These are phyloP conservation scores for Pleomassaria siparia DNA, from an alignment of 2,329 filamentous ascomycete species.

Conservation along the genomic window DNA sequence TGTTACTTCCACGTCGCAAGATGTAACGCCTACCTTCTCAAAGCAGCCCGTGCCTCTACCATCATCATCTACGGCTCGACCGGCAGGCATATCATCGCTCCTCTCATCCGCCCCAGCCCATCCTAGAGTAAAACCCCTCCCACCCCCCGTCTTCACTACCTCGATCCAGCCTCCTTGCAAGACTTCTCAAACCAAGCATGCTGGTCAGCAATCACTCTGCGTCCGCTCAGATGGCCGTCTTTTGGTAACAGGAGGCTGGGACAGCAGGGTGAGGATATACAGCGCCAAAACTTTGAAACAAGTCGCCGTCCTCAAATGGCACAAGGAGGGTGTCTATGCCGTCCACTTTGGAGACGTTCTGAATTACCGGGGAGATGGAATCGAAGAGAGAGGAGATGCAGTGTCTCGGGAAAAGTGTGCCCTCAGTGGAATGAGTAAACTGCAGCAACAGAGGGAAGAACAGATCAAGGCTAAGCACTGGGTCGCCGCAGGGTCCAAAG, in stretches of 20 bases:
- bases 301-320: constrained; percentile 91
- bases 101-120: constrained; percentile 17
- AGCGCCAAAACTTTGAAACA: constrained; percentile 78
- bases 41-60: constrained; percentile 15
- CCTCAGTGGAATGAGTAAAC: constrained; percentile 16
- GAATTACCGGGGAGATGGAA: neutral
- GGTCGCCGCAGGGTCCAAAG: constrained; percentile 88
- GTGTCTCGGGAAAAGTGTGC: neutral
- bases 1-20: neutral
- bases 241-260: constrained; percentile 92
- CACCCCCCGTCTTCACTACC: constrained; percentile 4
- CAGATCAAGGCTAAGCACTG: constrained; percentile 76
- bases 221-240: constrained; percentile 80
- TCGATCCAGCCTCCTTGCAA: constrained; percentile 55
- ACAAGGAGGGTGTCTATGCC: constrained; percentile 82
- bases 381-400: neutral
- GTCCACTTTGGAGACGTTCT: constrained; percentile 66
- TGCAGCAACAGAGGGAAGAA: constrained; percentile 40
- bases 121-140: constrained; percentile 10
- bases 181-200: constrained; percentile 75
- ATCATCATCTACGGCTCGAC: constrained; percentile 3
- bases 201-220: constrained; percentile 80
- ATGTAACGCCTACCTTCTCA: constrained; percentile 10
- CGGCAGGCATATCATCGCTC: constrained; percentile 26
- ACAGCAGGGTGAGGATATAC: constrained; percentile 79